A percentile compares a stretch with the other conserved stretches of the same genome.
Conservation (phyloP, 2,329 filamentous ascomycete species). For the Chaetomium olivaceum region DNA sequence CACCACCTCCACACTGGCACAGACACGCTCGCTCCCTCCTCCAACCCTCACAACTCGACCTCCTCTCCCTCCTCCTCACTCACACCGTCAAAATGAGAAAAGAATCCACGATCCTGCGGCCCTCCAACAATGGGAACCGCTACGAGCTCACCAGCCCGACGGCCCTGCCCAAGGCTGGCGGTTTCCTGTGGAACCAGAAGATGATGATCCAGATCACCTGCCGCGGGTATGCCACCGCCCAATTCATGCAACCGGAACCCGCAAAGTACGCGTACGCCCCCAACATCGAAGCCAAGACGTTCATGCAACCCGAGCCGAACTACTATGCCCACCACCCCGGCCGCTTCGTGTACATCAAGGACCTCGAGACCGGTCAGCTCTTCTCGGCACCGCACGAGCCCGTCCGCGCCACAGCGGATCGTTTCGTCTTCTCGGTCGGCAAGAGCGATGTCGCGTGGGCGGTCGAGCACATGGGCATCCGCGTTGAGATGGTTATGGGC, state of each 20-base stretch:
- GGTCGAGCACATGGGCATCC: slow-evolving; percentile 52
- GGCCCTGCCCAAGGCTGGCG: slow-evolving; percentile 56
- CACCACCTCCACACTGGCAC: background rate
- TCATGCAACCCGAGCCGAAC: slow-evolving; percentile 62
- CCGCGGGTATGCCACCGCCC: slow-evolving; percentile 58
- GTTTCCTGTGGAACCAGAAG: slow-evolving; percentile 60
- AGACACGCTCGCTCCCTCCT: slow-evolving; percentile 1
- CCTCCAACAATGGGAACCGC: slow-evolving; percentile 51
- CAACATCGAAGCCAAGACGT: slow-evolving; percentile 59
- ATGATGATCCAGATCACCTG: slow-evolving; percentile 64
- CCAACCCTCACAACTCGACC: background rate
- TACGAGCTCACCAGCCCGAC: slow-evolving; percentile 59
- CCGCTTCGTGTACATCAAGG: slow-evolving; percentile 60
- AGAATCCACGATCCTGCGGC: slow-evolving; percentile 40
- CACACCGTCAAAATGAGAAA: slow-evolving; percentile 29
- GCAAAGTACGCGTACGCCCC: slow-evolving; percentile 61
- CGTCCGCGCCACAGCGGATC: slow-evolving; percentile 49
- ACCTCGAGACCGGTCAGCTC: slow-evolving; percentile 51
- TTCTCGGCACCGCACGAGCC: slow-evolving; percentile 60
- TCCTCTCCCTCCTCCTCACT: background rate
- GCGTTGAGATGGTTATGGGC: slow-evolving; percentile 53
- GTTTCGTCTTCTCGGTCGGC: slow-evolving; percentile 55
- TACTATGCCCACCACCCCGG: slow-evolving; percentile 61
- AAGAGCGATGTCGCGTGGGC: slow-evolving; percentile 58
- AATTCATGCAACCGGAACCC: slow-evolving; percentile 63